Percentiles rank a stretch among this genome's conserved stretches.
These are phyloP conservation scores for Fusarium sarcochroum DNA, from an alignment of 2,329 filamentous ascomycete species.

Conservation along the genomic window DNA sequence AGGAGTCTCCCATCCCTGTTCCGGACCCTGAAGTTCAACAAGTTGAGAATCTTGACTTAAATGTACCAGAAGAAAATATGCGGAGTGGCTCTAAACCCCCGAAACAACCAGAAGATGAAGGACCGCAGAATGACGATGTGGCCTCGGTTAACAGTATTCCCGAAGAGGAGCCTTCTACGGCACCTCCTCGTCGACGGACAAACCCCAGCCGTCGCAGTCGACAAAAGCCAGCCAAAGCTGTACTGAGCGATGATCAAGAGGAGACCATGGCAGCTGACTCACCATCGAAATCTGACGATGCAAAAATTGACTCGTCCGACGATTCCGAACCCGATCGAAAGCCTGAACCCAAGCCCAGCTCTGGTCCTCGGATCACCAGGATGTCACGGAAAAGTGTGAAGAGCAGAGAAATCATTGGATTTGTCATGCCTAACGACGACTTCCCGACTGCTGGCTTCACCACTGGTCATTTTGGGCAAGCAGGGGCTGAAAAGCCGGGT, in stretches of 20 bases:
- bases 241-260: slow-evolving; percentile 30
- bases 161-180: slow-evolving; percentile 5
- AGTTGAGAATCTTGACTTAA: background rate
- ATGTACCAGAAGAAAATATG: background rate
- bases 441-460: slow-evolving; percentile 34
- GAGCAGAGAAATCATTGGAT: slow-evolving; percentile 64
- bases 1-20: background rate
- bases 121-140: background rate
- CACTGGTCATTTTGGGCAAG: slow-evolving; percentile 8
- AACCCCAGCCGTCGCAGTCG: slow-evolving; percentile 28
- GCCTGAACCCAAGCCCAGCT: slow-evolving; percentile 17
- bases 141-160: background rate
- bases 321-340: slow-evolving; percentile 8
- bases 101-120: background rate
- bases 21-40: slow-evolving; percentile 8
- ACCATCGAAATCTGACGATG: background rate
- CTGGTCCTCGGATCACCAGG: slow-evolving; percentile 56
- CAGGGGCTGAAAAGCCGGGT: slow-evolving; percentile 3
- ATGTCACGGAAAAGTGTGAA: slow-evolving; percentile 60
- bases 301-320: background rate
- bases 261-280: background rate
- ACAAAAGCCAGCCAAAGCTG: slow-evolving; percentile 6
- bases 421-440: slow-evolving; percentile 43
- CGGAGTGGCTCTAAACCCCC: background rate
- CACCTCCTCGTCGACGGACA: slow-evolving; percentile 13